Conservation (phyloP, 2,329 filamentous ascomycete genomes). For the Colletotrichum costaricense region DNA sequence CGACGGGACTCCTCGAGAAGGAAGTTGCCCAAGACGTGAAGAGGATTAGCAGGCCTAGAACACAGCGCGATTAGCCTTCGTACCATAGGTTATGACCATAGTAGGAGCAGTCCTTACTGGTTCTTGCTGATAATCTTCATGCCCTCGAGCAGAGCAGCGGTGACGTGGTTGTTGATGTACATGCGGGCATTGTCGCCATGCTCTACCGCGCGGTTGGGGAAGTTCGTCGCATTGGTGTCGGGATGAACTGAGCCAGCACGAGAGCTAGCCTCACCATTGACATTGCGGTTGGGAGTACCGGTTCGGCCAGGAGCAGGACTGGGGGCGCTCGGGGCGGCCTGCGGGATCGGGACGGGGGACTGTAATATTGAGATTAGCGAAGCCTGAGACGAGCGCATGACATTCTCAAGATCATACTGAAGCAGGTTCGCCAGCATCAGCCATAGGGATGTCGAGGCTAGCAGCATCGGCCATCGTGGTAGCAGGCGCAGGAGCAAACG, state of each 20-base stretch:
- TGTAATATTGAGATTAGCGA: conserved; percentile 39
- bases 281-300: conserved; percentile 58
- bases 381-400: too few relatives aligned
- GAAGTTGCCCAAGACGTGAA: conserved; percentile 77
- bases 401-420: conserved; percentile 45
- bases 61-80: neutral
- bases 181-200: conserved; percentile 77
- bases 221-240: conserved; percentile 58
- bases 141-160: conserved; percentile 75
- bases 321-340: conserved; percentile 46
- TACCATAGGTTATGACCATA: neutral
- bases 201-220: conserved; percentile 69
- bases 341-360: conserved; percentile 50
- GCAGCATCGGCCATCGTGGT: conserved; percentile 13
- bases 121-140: conserved; percentile 80
- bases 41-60: conserved; percentile 71
- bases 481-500: conserved; percentile 10
- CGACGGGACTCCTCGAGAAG: conserved; percentile 70
- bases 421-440: conserved; percentile 55
- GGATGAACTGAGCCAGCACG: conserved; percentile 69
- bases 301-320: conserved; percentile 57
- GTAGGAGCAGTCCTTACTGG: conserved; percentile 63
- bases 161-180: conserved; percentile 79
- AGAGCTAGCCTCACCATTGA: conserved; percentile 53
- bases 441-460: conserved; percentile 53